phyloP scores from a whole-genome alignment of 257 asterid species.

The Solanum etuberosum region DNA sequence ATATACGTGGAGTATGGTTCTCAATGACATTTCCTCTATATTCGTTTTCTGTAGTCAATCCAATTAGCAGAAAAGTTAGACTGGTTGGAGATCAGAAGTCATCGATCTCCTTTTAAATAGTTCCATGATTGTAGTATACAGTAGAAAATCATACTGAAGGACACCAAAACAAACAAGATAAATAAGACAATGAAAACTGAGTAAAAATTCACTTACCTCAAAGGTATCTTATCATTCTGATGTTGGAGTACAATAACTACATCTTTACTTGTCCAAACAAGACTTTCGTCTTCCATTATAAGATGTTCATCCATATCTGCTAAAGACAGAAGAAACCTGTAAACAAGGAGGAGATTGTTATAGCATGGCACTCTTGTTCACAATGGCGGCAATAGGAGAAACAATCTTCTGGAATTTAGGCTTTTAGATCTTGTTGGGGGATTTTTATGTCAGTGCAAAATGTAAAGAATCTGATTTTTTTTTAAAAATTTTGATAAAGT shows the following conservation, averaged over 20 bases:
- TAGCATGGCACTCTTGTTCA: neutral
- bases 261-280: conserved; percentile 94
- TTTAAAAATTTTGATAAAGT: neutral
- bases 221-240: conserved; percentile 72
- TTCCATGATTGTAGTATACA: neutral
- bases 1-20: neutral
- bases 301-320: conserved; percentile 93
- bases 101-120: neutral
- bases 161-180: neutral
- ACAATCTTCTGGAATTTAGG: neutral
- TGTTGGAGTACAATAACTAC: conserved; percentile 94
- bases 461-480: neutral
- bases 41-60: neutral
- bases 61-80: neutral
- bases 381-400: neutral
- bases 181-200: neutral
- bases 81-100: neutral
- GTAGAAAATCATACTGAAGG: neutral
- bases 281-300: conserved; percentile 97
- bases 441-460: neutral
- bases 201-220: conserved; percentile 41
- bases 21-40: neutral
- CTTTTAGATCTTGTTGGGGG: neutral
- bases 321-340: conserved; percentile 83
- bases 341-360: conserved; percentile 8